Conservation (phyloP, 73 alveolate species). For the Durusdinium trenchii region DNA sequence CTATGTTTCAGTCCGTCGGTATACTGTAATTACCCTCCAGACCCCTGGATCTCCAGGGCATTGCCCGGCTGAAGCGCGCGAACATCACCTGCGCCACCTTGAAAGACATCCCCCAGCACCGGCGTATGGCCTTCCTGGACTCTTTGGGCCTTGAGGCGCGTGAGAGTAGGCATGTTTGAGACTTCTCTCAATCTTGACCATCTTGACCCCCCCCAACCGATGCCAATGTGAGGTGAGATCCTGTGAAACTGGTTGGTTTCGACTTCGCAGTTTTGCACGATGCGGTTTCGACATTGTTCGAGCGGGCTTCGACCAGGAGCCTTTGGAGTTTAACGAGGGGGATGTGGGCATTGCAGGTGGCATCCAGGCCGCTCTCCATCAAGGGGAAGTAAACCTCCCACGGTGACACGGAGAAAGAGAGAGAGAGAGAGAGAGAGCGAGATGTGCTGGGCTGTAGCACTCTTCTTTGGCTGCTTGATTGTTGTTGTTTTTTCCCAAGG, state of each 20-base stretch:
- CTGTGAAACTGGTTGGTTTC: too few species aligned
- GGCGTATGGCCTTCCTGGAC: neutral
- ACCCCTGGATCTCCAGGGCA: slow-evolving; percentile 43
- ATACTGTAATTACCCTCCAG: neutral
- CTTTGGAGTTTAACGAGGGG: slow-evolving; percentile 83
- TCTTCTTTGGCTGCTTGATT: too few species aligned
- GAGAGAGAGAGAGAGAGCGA: too few species aligned
- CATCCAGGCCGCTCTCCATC: slow-evolving; percentile 49
- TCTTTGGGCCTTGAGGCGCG: slow-evolving; percentile 14
- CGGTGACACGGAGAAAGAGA: too few species aligned
- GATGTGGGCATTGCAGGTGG: slow-evolving; percentile 53
- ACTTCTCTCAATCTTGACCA: too few species aligned
- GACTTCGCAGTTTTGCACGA: neutral
- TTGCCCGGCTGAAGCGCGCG: slow-evolving; percentile 85
- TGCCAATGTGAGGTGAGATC: too few species aligned
- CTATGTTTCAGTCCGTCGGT: neutral
- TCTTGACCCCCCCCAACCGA: too few species aligned
- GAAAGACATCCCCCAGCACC: slow-evolving; percentile 19
- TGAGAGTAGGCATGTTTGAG: too few species aligned
- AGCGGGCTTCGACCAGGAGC: neutral
- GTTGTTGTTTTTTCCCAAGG: too few species aligned
- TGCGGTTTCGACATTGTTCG: too few species aligned
- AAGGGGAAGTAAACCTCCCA: too few species aligned
- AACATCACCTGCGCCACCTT: slow-evolving; percentile 39
- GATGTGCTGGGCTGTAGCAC: too few species aligned